Conservation (phyloP, 139 green algal species). For the Chlorella ohadii region DNA sequence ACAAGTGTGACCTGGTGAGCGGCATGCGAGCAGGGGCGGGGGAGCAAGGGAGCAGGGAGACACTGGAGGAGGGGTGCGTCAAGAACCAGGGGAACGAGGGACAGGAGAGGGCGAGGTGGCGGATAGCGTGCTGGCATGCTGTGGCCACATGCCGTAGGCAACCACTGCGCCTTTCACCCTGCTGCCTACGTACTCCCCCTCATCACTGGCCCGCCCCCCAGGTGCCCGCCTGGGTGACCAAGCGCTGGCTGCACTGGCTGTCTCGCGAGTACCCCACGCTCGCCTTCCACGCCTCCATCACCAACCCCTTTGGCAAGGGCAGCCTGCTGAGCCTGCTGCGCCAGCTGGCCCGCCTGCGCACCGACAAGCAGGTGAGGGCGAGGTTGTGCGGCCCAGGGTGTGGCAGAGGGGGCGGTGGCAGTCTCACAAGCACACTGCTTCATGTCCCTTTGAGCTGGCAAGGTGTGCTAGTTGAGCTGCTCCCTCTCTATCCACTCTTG, state of each 20-base stretch:
- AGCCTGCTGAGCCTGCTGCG: conserved; percentile 84
- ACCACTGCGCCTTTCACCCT: no score
- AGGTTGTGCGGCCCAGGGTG: no score
- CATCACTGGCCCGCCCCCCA: conserved; percentile 46
- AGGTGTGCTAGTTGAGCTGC: no score
- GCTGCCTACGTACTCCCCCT: not conserved
- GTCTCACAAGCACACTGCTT: no score
- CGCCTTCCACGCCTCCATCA: conserved; percentile 97
- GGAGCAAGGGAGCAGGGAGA: not conserved
- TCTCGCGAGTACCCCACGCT: conserved; percentile 94
- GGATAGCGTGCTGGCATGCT: no score
- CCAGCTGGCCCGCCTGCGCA: conserved; percentile 67
- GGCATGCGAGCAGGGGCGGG: not conserved
- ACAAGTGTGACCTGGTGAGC: conserved; percentile 96
- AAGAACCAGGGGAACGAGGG: no score
- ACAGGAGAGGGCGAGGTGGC: not conserved
- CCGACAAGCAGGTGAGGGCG: no score
- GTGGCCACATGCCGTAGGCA: not conserved
- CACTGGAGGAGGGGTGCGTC: no score
- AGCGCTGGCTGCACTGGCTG: conserved; percentile 93
- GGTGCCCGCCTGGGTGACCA: conserved; percentile 98
- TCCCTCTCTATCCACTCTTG: no score
- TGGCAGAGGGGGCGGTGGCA: no score
- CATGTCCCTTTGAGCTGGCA: no score
- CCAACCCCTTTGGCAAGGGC: conserved; percentile 98